A percentile compares a stretch with the other conserved stretches of the same genome.
Conservation (phyloP, 768 basidiomycete genomes). For the Megacollybia marginata region DNA sequence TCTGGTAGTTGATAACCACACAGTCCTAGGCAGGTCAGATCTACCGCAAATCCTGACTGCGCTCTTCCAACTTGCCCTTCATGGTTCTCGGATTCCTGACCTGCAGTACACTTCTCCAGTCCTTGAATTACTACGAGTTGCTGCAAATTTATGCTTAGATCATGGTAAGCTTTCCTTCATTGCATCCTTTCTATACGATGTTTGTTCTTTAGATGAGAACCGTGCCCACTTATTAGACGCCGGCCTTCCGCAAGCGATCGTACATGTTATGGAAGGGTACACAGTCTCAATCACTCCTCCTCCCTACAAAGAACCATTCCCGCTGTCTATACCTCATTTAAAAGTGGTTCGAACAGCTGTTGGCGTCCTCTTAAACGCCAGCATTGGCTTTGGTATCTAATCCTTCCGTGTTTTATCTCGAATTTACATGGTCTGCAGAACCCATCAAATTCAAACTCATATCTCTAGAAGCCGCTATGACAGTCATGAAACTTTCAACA, state of each 20-base stretch:
- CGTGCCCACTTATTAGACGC: slow-evolving; percentile 64
- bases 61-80: slow-evolving; percentile 49
- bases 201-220: slow-evolving; percentile 54
- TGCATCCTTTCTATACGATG: slow-evolving; percentile 1
- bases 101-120: slow-evolving; percentile 41
- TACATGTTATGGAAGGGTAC: slow-evolving; percentile 66
- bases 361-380: slow-evolving; percentile 73
- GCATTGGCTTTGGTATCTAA: slow-evolving; percentile 61
- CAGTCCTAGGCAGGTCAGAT: slow-evolving; percentile 53
- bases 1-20: slow-evolving; percentile 60
- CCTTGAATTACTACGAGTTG: slow-evolving; percentile 68
- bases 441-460: slow-evolving; percentile 62
- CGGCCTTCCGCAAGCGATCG: slow-evolving; percentile 58
- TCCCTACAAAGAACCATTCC: slow-evolving; percentile 30
- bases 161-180: slow-evolving; percentile 43
- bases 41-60: slow-evolving; percentile 61
- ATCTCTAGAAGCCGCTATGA: slow-evolving; percentile 60
- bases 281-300: slow-evolving; percentile 36
- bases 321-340: slow-evolving; percentile 54
- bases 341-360: slow-evolving; percentile 71
- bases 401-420: slow-evolving; percentile 1
- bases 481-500: slow-evolving; percentile 59
- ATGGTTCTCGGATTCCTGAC: slow-evolving; percentile 37
- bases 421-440: slow-evolving; percentile 34
- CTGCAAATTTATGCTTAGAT: slow-evolving; percentile 81